A percentile compares a stretch with the other conserved stretches of the same genome.
Conservation (phyloP, 1,284 basidiomycete genomes). For the Cutaneotrichosporon cyanovorans region DNA sequence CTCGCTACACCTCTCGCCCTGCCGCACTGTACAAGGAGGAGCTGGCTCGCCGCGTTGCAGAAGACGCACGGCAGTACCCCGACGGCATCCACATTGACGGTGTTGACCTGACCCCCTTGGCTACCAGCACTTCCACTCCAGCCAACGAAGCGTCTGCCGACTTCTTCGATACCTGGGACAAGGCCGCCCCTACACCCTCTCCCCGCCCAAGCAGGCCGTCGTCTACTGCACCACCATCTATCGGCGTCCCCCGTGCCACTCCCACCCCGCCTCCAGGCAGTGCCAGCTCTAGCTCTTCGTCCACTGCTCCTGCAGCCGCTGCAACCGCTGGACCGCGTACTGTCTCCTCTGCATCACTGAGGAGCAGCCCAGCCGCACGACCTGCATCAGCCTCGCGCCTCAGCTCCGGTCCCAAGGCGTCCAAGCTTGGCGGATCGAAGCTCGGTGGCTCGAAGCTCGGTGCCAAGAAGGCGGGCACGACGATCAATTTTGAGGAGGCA, state of each 20-base stretch:
- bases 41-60: conserved; percentile 69
- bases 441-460: conserved; percentile 56
- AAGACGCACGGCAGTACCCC: conserved; percentile 69
- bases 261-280: conserved; percentile 15
- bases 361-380: conserved; percentile 48
- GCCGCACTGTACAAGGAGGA: conserved; percentile 91
- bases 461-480: conserved; percentile 66
- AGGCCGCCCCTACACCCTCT: conserved; percentile 45
- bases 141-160: conserved; percentile 61
- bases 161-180: conserved; percentile 95
- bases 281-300: not conserved
- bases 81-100: conserved; percentile 73
- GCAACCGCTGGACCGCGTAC: conserved; percentile 40
- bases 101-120: conserved; percentile 48
- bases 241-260: conserved; percentile 30
- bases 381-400: conserved; percentile 50
- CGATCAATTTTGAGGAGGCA: conserved; percentile 85
- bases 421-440: conserved; percentile 58
- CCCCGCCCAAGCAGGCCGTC: conserved; percentile 24
- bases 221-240: conserved; percentile 32
- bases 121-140: conserved; percentile 45
- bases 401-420: conserved; percentile 32
- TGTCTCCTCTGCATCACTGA: conserved; percentile 48
- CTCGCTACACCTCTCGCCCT: conserved; percentile 77
- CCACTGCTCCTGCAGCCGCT: conserved; percentile 7